These are phyloP conservation scores for Tephrocybe rancida DNA, from an alignment of 768 basidiomycete species.

Conservation along the genomic window DNA sequence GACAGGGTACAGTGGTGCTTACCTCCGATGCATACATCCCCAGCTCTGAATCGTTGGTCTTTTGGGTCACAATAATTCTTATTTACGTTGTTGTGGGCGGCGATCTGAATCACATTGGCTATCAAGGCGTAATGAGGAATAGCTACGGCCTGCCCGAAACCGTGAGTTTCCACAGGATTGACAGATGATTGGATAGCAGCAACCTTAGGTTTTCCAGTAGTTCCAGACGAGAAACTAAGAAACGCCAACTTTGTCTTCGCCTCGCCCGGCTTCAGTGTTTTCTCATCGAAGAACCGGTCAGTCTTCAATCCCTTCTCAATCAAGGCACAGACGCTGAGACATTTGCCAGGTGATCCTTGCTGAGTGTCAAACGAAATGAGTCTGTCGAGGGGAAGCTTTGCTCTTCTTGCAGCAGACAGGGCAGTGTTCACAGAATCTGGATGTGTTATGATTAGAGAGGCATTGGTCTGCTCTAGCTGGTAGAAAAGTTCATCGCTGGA, in stretches of 20 bases:
- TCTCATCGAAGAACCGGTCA: constrained; percentile 45
- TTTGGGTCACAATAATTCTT: constrained; percentile 45
- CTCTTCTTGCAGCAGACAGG: constrained; percentile 38
- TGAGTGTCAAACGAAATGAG: constrained; percentile 41
- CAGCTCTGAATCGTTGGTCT: constrained; percentile 55
- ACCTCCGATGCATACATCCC: constrained; percentile 66
- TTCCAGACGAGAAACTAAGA: constrained; percentile 72
- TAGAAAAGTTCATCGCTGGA: constrained; percentile 54
- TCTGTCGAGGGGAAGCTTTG: constrained; percentile 40
- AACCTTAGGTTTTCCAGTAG: constrained; percentile 76
- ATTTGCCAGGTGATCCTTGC: constrained; percentile 12
- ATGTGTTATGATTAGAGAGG: constrained; percentile 48
- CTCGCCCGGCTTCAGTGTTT: constrained; percentile 55
- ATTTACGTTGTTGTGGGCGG: constrained; percentile 52
- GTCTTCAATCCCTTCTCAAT: constrained; percentile 48
- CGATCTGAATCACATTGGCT: constrained; percentile 64
- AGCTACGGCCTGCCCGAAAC: constrained; percentile 49
- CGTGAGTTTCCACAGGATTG: background rate
- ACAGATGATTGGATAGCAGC: background rate
- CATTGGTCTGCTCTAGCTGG: constrained; percentile 52
- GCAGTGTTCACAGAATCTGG: constrained; percentile 47
- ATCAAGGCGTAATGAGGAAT: constrained; percentile 63
- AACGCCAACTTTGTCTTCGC: constrained; percentile 72
- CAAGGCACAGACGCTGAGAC: constrained; percentile 45
- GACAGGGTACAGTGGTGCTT: constrained; percentile 10